These are phyloP conservation scores for Amanita subjunquillea DNA, from an alignment of 768 basidiomycete genomes.

Conservation along the genomic window DNA sequence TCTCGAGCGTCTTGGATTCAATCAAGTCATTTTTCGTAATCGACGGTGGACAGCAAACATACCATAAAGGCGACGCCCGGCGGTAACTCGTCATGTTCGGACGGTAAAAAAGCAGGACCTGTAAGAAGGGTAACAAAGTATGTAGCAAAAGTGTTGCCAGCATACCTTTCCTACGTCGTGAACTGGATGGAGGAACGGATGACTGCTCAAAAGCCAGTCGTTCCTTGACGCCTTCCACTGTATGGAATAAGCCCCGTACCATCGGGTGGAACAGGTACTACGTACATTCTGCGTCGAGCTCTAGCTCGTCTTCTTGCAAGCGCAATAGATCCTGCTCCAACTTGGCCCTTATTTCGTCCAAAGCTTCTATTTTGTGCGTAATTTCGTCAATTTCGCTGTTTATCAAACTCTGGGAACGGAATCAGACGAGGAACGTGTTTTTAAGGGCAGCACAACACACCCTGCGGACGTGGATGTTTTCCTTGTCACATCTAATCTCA, in stretches of 20 bases:
- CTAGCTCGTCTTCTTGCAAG: conserved; percentile 90
- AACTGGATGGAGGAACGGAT: conserved; percentile 38
- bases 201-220: conserved; percentile 64
- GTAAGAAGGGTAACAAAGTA: background rate
- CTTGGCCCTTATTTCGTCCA: conserved; percentile 72
- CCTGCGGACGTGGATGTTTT: conserved; percentile 82
- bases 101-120: conserved; percentile 95
- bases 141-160: background rate
- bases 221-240: conserved; percentile 88
- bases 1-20: conserved; percentile 56
- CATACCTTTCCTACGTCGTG: conserved; percentile 60
- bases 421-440: background rate
- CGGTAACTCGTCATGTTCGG: conserved; percentile 94
- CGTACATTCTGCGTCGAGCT: conserved; percentile 93
- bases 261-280: conserved; percentile 8
- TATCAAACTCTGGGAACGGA: conserved; percentile 56
- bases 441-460: conserved; percentile 39
- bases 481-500: conserved; percentile 87
- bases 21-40: background rate
- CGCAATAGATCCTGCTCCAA: conserved; percentile 77
- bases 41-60: conserved; percentile 9
- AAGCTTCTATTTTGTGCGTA: conserved; percentile 76
- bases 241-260: conserved; percentile 2
- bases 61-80: conserved; percentile 97
- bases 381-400: conserved; percentile 85